Evolutionary conservation across 2,329 filamentous ascomycete species (phyloP).

Genomic region (Xylaria sp.): DNA sequence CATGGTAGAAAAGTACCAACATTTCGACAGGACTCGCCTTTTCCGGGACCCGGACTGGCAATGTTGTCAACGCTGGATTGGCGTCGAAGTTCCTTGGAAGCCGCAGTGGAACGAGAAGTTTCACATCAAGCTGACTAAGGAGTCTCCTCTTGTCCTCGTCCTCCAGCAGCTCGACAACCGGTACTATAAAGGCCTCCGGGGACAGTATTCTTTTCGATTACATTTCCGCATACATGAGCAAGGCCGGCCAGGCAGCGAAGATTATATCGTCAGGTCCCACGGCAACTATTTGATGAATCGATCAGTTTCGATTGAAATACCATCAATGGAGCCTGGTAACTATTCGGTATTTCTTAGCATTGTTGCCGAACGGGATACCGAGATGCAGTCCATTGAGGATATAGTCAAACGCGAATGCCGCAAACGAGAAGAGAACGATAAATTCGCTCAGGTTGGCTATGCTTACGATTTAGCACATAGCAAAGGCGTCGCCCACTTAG

Average conservation of each 20-base stretch:
- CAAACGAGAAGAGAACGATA: conserved; percentile 63
- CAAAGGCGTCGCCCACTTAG: conserved; percentile 63
- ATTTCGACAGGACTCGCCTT: conserved; percentile 70
- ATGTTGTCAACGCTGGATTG: conserved; percentile 68
- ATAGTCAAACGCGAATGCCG: conserved; percentile 64
- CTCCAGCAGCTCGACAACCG: conserved; percentile 70
- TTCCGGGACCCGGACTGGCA: conserved; percentile 69
- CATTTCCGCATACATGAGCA: conserved; percentile 63
- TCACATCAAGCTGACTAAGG: conserved; percentile 63
- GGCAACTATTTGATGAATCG: conserved; percentile 68
- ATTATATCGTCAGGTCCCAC: conserved; percentile 69
- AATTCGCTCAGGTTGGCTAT: conserved; percentile 66
- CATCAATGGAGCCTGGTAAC: conserved; percentile 63
- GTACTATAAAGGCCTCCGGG: conserved; percentile 69
- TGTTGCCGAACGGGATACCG: conserved; percentile 58
- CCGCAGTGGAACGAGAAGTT: conserved; percentile 71
- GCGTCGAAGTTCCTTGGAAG: conserved; percentile 70
- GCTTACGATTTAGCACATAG: conserved; percentile 69
- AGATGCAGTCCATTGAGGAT: conserved; percentile 61
- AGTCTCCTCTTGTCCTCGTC: conserved; percentile 67
- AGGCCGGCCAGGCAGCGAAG: conserved; percentile 61
- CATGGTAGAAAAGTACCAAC: conserved; percentile 69
- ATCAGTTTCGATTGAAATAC: conserved; percentile 67
- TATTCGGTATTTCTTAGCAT: conserved; percentile 68
- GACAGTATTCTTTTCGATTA: conserved; percentile 64